phyloP scores from a whole-genome alignment of 768 basidiomycete species.

The Boletellus ananas region DNA sequence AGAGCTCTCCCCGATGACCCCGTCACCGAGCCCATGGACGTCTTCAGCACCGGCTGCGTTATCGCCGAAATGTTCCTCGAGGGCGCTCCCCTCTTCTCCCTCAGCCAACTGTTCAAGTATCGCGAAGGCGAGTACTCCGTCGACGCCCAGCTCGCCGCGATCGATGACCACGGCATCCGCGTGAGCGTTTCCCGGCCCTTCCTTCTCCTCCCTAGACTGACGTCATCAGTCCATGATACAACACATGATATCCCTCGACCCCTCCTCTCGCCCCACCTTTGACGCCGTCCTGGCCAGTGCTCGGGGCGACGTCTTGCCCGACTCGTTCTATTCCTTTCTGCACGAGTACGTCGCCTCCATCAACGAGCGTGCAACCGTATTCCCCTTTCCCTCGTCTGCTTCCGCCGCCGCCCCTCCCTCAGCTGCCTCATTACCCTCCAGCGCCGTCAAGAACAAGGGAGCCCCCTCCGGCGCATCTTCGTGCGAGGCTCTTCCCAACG shows the following conservation, averaged over 20 bases:
- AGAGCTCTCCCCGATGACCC: constrained; percentile 63
- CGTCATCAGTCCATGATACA: constrained; percentile 69
- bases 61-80: constrained; percentile 95
- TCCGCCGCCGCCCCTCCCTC: too few relatives aligned
- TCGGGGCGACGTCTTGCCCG: constrained; percentile 80
- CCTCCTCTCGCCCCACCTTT: constrained; percentile 74
- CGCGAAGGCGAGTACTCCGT: constrained; percentile 79
- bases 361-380: constrained; percentile 57
- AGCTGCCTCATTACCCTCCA: too few relatives aligned
- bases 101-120: constrained; percentile 95
- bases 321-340: constrained; percentile 92
- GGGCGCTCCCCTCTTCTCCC: constrained; percentile 86
- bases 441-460: constrained; percentile 14
- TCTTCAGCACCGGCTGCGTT: constrained; percentile 93
- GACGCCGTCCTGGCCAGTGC: constrained; percentile 71
- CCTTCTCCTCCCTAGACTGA: not conserved
- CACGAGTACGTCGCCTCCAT: constrained; percentile 84
- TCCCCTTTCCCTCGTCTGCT: constrained; percentile 38
- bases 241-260: constrained; percentile 85
- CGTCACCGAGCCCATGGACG: constrained; percentile 96
- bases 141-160: constrained; percentile 62
- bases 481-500: constrained; percentile 53
- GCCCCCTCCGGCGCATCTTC: constrained; percentile 18
- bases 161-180: constrained; percentile 79
- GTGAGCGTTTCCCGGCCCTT: constrained; percentile 43